Conservation (phyloP, 139 green algal species). For the Coelastrella sp. region DNA sequence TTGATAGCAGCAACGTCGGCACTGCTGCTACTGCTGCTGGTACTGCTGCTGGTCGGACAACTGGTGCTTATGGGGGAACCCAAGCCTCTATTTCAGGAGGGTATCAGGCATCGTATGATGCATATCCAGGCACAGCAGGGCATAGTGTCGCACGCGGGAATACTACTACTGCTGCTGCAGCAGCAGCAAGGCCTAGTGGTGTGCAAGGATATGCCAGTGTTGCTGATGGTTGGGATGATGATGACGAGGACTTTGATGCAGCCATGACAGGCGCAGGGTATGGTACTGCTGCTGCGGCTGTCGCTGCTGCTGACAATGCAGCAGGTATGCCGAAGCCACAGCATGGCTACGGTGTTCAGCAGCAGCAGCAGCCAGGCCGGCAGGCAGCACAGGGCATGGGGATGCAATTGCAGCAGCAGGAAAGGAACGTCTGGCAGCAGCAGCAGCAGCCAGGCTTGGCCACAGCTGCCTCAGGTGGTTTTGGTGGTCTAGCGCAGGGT, state of each 20-base stretch:
- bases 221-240: constrained; percentile 31
- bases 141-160: neutral
- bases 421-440: neutral
- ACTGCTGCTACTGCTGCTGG: neutral
- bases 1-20: neutral
- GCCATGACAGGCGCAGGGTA: neutral
- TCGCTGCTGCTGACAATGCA: neutral
- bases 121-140: neutral
- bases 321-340: neutral
- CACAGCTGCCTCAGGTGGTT: neutral
- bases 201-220: constrained; percentile 15
- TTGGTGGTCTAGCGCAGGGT: constrained; percentile 1
- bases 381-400: neutral
- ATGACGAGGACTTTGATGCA: constrained; percentile 36
- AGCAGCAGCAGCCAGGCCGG: neutral
- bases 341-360: neutral
- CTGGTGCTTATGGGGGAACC: neutral
- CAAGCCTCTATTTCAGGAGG: too few relatives aligned
- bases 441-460: constrained; percentile 21
- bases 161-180: neutral
- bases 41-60: neutral
- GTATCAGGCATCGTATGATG: too few relatives aligned
- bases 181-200: too few relatives aligned
- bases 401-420: neutral
- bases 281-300: neutral